These are phyloP conservation scores for Cyberlindnera suaveolens DNA, from an alignment of 805 yeast genomes.

Conservation along the genomic window DNA sequence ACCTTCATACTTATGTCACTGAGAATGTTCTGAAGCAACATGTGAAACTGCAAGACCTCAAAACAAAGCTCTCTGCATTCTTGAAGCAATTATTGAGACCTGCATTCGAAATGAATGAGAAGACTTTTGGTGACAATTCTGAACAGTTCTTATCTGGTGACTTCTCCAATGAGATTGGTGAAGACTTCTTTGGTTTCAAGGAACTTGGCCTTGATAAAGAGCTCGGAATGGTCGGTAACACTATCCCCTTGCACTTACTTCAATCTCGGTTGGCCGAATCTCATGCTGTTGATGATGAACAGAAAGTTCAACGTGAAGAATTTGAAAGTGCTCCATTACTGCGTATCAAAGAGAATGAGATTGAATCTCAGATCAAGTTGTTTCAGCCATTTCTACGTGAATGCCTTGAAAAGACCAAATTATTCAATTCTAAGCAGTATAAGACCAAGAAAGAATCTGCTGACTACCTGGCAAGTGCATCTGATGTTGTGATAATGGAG, in stretches of 20 bases:
- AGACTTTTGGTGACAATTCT: conserved; percentile 79
- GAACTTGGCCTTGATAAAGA: conserved; percentile 93
- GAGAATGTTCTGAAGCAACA: conserved; percentile 69
- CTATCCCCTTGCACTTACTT: conserved; percentile 84
- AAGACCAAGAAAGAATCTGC: conserved; percentile 20
- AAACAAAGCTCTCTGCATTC: conserved; percentile 58
- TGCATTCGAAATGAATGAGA: conserved; percentile 61
- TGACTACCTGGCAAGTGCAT: conserved; percentile 26
- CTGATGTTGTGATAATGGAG: conserved; percentile 55
- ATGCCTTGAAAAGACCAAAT: conserved; percentile 36
- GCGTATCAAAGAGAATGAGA: conserved; percentile 44
- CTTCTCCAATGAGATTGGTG: conserved; percentile 89
- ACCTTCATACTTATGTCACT: conserved; percentile 63
- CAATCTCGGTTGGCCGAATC: conserved; percentile 68
- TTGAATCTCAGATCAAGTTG: conserved; percentile 49
- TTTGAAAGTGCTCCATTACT: conserved; percentile 50
- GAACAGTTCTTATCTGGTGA: conserved; percentile 95
- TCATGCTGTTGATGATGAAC: conserved; percentile 36
- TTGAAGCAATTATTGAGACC: conserved; percentile 83
- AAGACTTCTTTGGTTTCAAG: conserved; percentile 95
- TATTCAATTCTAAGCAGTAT: conserved; percentile 33
- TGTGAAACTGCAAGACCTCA: conserved; percentile 61
- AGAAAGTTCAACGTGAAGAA: conserved; percentile 57
- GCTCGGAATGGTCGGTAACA: conserved; percentile 72
- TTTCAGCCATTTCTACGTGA: conserved; percentile 49